Evolutionary conservation across 2,329 filamentous ascomycete species (phyloP), one percentile per base, ranked within the genome.

Genomic region (Bipolaris gigantea): DNA sequence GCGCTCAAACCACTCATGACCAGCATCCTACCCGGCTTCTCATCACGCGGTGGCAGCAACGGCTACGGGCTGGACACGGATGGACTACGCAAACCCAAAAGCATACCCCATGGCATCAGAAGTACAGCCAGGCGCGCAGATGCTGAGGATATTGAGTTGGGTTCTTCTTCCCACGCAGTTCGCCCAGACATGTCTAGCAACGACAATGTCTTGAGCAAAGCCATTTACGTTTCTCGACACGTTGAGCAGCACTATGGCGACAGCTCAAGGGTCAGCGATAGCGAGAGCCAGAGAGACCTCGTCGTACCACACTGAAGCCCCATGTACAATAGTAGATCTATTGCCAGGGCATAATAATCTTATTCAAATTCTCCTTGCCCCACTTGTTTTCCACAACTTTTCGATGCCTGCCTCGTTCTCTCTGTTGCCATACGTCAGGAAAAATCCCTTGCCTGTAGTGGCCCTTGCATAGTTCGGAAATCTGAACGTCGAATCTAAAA

Each of bases 1-100:
- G 64, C 68, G 6, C 63, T 72, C 6, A 71, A 69, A 45, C 67
- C 67, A 0, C 52, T 72, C 9, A 25, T 70, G 15, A 59, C 65
- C 44, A 62, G 38, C 10, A 51, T 68, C 21, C 49, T 66, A 25
- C 66, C 66, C 11, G 55, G 44, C 6, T 68, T 69, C 45, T 59
- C 60, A 1, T 56, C 55, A 9, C 54, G 54, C 3, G 19, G 53
- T 2, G 46, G 55, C 33, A 61, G 53, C 21, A 51, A 56, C 23
- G 48, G 53, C 27, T 57, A 56, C n/a, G 51, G 56, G 3, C 41
- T 27, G 4, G 44, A 30, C 5, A 42, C 33, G 15, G 63, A 49
- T 34, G 56, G 39, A 10, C 54, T 45, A 30, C 49, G 30, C 25
- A 44, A 25, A 8, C 8, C 27, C 11, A 30, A 33, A 5, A 42